Base-by-base conservation (phyloP, 2,329 filamentous ascomycete species). In the Neonectria neomacrospora region DNA sequence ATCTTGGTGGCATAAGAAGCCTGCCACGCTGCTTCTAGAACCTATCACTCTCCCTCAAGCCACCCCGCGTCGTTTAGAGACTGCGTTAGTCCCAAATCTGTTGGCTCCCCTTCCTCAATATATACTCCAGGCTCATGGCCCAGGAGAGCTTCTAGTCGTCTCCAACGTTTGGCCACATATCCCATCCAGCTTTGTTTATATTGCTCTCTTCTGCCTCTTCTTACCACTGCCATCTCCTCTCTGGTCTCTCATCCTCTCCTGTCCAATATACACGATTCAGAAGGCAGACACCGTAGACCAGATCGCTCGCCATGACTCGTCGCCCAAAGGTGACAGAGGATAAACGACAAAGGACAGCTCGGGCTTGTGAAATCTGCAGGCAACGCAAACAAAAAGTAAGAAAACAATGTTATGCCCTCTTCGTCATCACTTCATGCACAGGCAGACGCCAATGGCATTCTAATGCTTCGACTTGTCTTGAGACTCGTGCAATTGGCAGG, bases 341-440 rank as follows among this genome's bases (percentile, higher is more conserved):
- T 67, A 86, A 88, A 75, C 83, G 88, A 67, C 85, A 88, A 77
- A 85, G 88, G 70, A 90, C 85, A 54, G 85, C 86, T 26, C 85
- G 87, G 69, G 88, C 88, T 42, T 91, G 88, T 75, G 85, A 89
- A 67, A 85, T 81, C 66, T 91, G 88, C 79, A 90, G 89, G 77
- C 82, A 83, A 63, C 83, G 88, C 65, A 91, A 91, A 75, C 88
- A 90, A 78, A 91, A 90, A 82, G 88, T 88, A 73, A 81, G 84
- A 47, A 47, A 16, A 23, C 5, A 16, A 41, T 39, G 32, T 3
- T 37, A 11, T 37, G 14, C 28, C 34, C 22, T 12, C 3, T 47
- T 37, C 22, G 16, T 23, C 10, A 41, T 18, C 16, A 28, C n/a
- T 12, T n/a, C 26, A 3, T 30, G 16, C 22, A 16, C 23, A n/a